Evolutionary conservation across 345 rosid species (phyloP).

Genomic region (Abelmoschus esculentus): DNA sequence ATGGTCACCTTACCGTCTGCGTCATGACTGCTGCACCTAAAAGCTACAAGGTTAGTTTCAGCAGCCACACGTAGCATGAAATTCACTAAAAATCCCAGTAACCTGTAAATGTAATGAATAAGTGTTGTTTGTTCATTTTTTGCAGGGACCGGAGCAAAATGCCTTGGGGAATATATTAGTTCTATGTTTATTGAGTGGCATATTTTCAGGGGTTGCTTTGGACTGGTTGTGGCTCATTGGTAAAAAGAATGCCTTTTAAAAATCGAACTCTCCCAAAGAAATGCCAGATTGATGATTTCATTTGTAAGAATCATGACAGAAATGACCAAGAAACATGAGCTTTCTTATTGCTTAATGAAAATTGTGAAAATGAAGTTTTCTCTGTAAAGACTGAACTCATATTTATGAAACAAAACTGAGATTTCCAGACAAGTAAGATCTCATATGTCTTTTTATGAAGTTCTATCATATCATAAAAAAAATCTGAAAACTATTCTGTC

Average conservation of each 20-base stretch:
- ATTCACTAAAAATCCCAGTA: neutral
- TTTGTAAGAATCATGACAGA: neutral
- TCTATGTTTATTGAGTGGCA: conserved; percentile 24
- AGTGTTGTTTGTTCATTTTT: neutral
- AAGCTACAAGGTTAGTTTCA: conserved; percentile 65
- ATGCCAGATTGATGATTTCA: neutral
- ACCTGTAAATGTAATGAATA: neutral
- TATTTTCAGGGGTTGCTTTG: conserved; percentile 60
- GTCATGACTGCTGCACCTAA: conserved; percentile 73
- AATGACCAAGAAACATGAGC: neutral
- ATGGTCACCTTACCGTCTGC: conserved; percentile 54
- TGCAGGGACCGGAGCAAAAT: conserved; percentile 88
- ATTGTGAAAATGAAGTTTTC: neutral
- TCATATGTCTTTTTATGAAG: too few species aligned
- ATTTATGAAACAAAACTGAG: too few species aligned
- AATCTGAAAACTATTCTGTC: too few species aligned
- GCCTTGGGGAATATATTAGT: conserved; percentile 84
- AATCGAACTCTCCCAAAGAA: neutral
- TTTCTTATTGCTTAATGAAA: neutral
- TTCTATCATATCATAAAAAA: too few species aligned
- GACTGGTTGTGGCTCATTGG: conserved; percentile 91
- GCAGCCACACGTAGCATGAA: neutral
- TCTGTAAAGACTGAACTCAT: too few species aligned
- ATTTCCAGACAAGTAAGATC: too few species aligned
- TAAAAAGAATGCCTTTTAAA: conserved; percentile 32